Conservation (phyloP, 2,329 filamentous ascomycete species). For the Daldinia sp. region DNA sequence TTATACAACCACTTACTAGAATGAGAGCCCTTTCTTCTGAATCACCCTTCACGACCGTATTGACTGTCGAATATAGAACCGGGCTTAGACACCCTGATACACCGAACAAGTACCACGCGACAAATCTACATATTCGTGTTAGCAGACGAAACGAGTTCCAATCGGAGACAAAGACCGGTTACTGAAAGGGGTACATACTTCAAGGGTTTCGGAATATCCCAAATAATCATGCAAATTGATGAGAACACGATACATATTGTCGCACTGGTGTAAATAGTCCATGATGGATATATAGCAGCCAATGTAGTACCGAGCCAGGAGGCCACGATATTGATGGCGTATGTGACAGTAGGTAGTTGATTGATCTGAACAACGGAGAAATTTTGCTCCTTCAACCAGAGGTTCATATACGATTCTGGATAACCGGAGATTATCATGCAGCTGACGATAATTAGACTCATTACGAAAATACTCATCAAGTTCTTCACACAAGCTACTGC, state of each 20-base stretch:
- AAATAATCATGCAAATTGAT: constrained; percentile 56
- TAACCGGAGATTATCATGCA: constrained; percentile 57
- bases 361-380: constrained; percentile 60
- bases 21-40: constrained; percentile 53
- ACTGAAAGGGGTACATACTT: constrained; percentile 46
- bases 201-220: constrained; percentile 58
- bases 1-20: constrained; percentile 36
- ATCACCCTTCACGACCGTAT: constrained; percentile 52
- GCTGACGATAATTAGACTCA: constrained; percentile 35
- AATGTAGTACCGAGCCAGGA: constrained; percentile 60
- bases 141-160: neutral
- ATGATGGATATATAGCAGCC: constrained; percentile 58
- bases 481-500: neutral
- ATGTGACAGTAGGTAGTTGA: constrained; percentile 57
- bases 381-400: constrained; percentile 60
- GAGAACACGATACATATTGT: constrained; percentile 53
- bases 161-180: neutral
- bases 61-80: constrained; percentile 55
- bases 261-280: constrained; percentile 56
- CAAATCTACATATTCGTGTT: constrained; percentile 44
- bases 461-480: neutral
- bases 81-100: constrained; percentile 51
- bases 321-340: constrained; percentile 57
- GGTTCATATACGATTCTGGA: constrained; percentile 58
- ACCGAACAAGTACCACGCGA: constrained; percentile 55